Evolutionary conservation across 192 early-diverging fungal species (phyloP).

Genomic region (Coemansia sp.): DNA sequence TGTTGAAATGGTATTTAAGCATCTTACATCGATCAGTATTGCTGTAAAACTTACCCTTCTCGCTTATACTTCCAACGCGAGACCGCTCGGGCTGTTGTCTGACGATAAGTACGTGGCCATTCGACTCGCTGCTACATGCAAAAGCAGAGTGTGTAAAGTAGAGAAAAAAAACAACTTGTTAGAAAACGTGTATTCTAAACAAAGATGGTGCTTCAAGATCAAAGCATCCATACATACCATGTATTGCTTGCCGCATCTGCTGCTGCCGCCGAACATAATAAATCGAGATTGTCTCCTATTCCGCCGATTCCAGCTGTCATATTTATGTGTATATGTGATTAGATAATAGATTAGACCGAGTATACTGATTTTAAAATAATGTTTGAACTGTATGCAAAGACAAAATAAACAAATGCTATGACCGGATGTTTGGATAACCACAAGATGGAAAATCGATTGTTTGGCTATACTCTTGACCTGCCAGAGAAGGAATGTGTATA

Average conservation of each 20-base stretch:
- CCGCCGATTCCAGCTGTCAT: slow-evolving; percentile 6
- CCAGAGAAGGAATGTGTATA: no score
- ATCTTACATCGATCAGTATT: no score
- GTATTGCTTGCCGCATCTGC: slow-evolving; percentile 14
- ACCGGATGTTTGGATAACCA: no score
- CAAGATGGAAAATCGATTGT: no score
- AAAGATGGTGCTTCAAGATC: neutral
- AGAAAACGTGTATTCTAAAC: neutral
- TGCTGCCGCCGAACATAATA: slow-evolving; percentile 47
- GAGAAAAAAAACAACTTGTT: neutral
- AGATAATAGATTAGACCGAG: no score
- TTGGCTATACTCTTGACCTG: no score
- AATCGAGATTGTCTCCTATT: slow-evolving; percentile 35
- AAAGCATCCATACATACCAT: neutral
- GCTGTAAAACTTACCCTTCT: slow-evolving; percentile 65
- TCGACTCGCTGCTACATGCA: slow-evolving; percentile 10
- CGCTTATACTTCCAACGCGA: slow-evolving; percentile 85
- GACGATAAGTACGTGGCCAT: slow-evolving; percentile 58
- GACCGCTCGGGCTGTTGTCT: slow-evolving; percentile 88
- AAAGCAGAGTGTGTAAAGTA: neutral
- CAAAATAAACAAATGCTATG: no score
- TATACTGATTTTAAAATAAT: no score
- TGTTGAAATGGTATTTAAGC: neutral
- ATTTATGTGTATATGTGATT: neutral
- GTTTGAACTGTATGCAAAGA: no score